Evolutionary conservation across 106 monocot genomes (phyloP).

Genomic region (Triglochin maritima): DNA sequence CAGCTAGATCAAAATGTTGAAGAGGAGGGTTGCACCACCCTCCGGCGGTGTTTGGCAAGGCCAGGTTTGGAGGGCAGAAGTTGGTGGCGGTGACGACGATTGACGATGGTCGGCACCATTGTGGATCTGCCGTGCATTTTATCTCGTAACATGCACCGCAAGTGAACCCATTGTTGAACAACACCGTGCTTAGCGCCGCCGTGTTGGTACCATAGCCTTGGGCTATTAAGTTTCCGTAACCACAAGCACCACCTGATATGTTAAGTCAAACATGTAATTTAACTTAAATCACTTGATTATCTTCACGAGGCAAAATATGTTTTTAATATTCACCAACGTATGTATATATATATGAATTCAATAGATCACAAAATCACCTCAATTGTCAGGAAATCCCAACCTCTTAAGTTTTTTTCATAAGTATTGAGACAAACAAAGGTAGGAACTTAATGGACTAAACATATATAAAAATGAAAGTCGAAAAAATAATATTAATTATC

Average conservation of each 20-base stretch:
- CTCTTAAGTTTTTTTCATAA: no score
- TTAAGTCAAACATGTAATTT: no score
- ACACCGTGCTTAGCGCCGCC: constrained; percentile 9
- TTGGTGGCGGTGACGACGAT: constrained; percentile 15
- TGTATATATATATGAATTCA: background rate
- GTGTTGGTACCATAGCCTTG: constrained; percentile 11
- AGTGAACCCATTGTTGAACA: constrained; percentile 4
- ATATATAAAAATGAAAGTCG: no score
- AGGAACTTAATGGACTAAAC: no score
- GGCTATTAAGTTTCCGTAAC: no score
- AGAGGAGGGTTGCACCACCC: constrained; percentile 11
- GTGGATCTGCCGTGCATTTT: background rate
- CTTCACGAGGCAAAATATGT: no score
- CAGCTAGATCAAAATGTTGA: constrained; percentile 7
- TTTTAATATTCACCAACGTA: background rate
- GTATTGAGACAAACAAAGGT: no score
- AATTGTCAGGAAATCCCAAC: no score
- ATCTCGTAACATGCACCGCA: constrained; percentile 11
- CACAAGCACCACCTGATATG: no score
- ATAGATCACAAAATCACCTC: no score
- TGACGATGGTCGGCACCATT: constrained; percentile 6
- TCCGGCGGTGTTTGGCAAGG: constrained; percentile 1
- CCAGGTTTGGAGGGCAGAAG: constrained; percentile 10
- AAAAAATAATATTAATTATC: no score
- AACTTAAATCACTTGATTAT: no score